phyloP scores from a whole-genome alignment of 108 stramenopile genomes.

The Licmophora abbreviata region DNA sequence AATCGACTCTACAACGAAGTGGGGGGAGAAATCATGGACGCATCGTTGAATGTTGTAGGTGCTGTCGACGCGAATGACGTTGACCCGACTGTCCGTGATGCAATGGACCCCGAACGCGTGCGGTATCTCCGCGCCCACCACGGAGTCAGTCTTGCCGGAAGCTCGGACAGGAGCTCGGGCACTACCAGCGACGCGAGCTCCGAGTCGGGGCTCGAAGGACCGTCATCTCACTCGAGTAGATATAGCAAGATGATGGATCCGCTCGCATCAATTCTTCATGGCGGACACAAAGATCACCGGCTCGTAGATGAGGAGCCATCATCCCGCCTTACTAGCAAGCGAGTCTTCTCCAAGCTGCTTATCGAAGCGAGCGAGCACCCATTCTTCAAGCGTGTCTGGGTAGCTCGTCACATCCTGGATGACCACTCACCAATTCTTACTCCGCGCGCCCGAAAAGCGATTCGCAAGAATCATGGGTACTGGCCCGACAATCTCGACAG shows the following conservation, averaged over 20 bases:
- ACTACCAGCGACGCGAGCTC: not conserved
- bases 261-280: not conserved
- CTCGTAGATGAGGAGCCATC: constrained; percentile 37
- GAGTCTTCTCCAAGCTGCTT: constrained; percentile 52
- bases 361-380: constrained; percentile 69
- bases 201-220: not conserved
- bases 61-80: constrained; percentile 47
- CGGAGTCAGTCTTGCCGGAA: not conserved
- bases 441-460: constrained; percentile 25
- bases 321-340: constrained; percentile 30
- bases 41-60: constrained; percentile 58
- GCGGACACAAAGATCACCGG: constrained; percentile 8
- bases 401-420: constrained; percentile 65
- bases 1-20: constrained; percentile 56
- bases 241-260: not conserved
- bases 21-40: constrained; percentile 73
- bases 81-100: constrained; percentile 18
- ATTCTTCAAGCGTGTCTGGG: constrained; percentile 70
- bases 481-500: constrained; percentile 62
- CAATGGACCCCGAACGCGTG: not conserved
- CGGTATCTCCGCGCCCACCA: not conserved
- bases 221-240: not conserved
- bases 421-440: constrained; percentile 63
- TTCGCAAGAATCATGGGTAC: constrained; percentile 51
- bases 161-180: not conserved